Evolutionary conservation across 805 yeast genomes (phyloP), one percentile per base, ranked within the genome.

Genomic region (Scheffersomyces amazonensis): DNA sequence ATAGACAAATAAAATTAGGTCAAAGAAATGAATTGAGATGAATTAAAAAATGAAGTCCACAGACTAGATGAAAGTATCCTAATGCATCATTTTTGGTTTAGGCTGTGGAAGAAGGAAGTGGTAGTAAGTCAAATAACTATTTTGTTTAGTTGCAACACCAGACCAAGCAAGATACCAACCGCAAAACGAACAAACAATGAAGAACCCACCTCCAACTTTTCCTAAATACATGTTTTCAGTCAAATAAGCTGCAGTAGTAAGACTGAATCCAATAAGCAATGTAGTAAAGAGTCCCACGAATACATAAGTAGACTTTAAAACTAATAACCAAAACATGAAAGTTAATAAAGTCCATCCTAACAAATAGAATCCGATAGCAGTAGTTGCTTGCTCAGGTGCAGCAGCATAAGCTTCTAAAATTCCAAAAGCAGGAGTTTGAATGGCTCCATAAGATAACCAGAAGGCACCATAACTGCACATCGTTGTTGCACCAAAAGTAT

Each of bases 311-410:
- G 80, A 67, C 51, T 73, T 75, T 53, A 70, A 60, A 3, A 84
- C 75, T 47, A 78, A 73, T 42, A 78, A 50, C 50, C 76, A 57
- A 58, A 80, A 67, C 60, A 80, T 61, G 45, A 76, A 77, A 9
- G 85, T 73, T 64, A 80, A 81, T n/a, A 81, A 74, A 3, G 75
- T 66, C 85, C 86, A 80, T 9, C 84, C 85, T 1, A 78, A 52
- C 21, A 79, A 50, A 55, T 67, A 79, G 46, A 80, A 74, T 1
- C 84, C 87, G 17, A 75, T 47, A 1, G 77, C 81, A 44, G 78
- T 75, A 31, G 55, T 54, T 13, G 58, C 34, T 44, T 55, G 58
- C 51, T 74, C 80, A 13, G 58, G 53, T 5, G 67, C 49, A 39
- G 69, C 71, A 24, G 42, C 54, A 27, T 80, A 75, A 5, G 75